Percentiles rank a stretch among this genome's conserved stretches.
Evolutionary conservation across 371 early-diverging fungal genomes (phyloP).

Genomic region (Entomophthora muscae): DNA sequence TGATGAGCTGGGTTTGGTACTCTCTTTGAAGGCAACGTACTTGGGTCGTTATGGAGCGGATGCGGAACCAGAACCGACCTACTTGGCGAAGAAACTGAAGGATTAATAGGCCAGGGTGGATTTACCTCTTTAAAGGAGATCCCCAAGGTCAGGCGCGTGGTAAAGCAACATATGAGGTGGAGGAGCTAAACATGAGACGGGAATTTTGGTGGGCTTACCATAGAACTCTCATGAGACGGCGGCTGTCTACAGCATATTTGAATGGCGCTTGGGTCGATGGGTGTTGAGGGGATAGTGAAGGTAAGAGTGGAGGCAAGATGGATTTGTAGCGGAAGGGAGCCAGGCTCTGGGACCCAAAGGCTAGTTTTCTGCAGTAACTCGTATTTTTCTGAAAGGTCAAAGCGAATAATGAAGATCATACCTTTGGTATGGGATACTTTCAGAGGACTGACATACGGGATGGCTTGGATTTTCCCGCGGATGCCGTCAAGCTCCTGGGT

Average conservation of each 20-base stretch:
- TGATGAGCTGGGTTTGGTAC: neutral
- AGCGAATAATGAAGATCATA: neutral
- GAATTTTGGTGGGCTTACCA: neutral
- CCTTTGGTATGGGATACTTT: neutral
- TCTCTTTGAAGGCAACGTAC: neutral
- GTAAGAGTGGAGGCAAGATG: neutral
- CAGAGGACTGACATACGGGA: neutral
- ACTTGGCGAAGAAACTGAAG: neutral
- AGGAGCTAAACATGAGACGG: neutral
- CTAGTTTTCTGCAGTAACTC: neutral
- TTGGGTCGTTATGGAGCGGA: neutral
- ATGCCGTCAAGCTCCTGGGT: neutral
- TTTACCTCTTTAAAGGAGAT: neutral
- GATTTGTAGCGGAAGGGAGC: neutral
- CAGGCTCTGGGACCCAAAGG: neutral
- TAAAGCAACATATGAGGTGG: neutral
- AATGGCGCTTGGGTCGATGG: neutral
- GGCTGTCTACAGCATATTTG: neutral
- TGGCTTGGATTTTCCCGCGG: neutral
- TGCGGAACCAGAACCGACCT: neutral
- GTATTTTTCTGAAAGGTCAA: neutral
- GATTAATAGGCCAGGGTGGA: neutral
- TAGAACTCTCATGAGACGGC: neutral
- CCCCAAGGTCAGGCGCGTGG: neutral
- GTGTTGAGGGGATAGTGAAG: neutral